Percentiles rank a stretch among this genome's conserved stretches.
phyloP scores from a whole-genome alignment of 208 protist genomes.

The Acanthamoeba culbertsoni region DNA sequence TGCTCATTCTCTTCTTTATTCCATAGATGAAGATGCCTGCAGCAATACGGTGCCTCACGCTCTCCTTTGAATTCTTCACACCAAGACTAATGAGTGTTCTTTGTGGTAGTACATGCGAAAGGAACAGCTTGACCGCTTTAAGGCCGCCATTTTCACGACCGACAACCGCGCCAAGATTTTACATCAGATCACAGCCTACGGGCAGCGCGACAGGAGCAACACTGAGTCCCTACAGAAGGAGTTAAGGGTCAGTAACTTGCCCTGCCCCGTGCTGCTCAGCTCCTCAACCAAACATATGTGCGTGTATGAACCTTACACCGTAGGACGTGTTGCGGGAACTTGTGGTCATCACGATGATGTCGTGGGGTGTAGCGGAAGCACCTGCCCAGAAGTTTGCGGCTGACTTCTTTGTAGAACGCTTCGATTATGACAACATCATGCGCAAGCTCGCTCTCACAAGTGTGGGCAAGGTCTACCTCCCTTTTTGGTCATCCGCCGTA shows the following conservation, averaged over 20 bases:
- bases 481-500: slow-evolving; percentile 25
- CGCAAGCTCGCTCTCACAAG: not conserved
- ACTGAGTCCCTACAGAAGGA: slow-evolving; percentile 16
- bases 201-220: not conserved
- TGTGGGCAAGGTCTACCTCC: slow-evolving; percentile 36
- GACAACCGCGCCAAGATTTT: not conserved
- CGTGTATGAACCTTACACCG: not conserved
- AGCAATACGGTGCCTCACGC: slow-evolving; percentile 22
- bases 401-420: slow-evolving; percentile 32
- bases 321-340: slow-evolving; percentile 25
- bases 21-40: not conserved
- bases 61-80: too few species aligned
- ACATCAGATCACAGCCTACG: slow-evolving; percentile 6
- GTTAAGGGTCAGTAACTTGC: not conserved
- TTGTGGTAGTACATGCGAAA: not conserved
- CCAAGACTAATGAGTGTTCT: not conserved
- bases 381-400: not conserved
- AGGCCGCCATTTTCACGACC: not conserved
- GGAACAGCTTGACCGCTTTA: slow-evolving; percentile 35
- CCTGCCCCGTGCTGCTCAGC: not conserved
- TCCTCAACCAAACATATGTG: not conserved
- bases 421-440: slow-evolving; percentile 44
- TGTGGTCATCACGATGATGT: not conserved
- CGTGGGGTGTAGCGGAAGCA: not conserved
- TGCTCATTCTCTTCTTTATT: not conserved